Evolutionary conservation across 345 rosid species (phyloP), one percentile per base, ranked within the genome.

Genomic region (Ricinus communis): DNA sequence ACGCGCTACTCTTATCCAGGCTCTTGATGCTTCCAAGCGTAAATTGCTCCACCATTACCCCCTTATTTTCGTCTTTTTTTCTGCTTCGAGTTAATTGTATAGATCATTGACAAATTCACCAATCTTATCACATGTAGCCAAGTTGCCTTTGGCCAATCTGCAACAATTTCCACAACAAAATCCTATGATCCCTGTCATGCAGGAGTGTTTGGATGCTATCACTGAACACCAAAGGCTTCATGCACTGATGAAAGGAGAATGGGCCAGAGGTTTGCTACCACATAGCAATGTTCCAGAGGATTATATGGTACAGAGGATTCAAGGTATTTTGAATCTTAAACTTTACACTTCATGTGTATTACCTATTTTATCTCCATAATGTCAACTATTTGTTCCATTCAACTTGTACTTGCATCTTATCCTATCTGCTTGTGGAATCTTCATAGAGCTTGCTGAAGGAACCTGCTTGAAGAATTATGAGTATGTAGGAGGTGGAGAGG

Each of bases 191-290:
- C 87, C 96, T 8, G 33, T 82, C 56, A 88, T 94, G 89, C 96
- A 89, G 84, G 90, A 88, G 77, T 92, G 96, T 60, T 81, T 88
- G 36, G 92, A 90, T 89, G 96, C 93, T 45, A 83, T 92, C 76
- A 88, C 91, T 8, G 97, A 90, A 82, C 99, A 95, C 76, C 97
- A 90, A 79, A 90, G 87, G 86, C 97, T 95, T 74, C 90, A 80
- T 40, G 79, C 86, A 8, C 81, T 95, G 81, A 84, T 92, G 93
- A 95, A 89, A 88, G 97, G 97, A 65, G 97, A 92, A 71, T 90
- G 93, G 94, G 89, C 87, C 66, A 95, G 89, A 78, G 97, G 92
- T 69, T 74, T 95, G 77, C 91, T 95, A 51, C 95, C 96, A 5
- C 89, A 90, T 71, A 83, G 89, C 79, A 87, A 82, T 80, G 78